A percentile compares a stretch with the other conserved stretches of the same genome.
Conservation (phyloP, 2,329 filamentous ascomycete genomes). For the Anisogramma anomala region DNA sequence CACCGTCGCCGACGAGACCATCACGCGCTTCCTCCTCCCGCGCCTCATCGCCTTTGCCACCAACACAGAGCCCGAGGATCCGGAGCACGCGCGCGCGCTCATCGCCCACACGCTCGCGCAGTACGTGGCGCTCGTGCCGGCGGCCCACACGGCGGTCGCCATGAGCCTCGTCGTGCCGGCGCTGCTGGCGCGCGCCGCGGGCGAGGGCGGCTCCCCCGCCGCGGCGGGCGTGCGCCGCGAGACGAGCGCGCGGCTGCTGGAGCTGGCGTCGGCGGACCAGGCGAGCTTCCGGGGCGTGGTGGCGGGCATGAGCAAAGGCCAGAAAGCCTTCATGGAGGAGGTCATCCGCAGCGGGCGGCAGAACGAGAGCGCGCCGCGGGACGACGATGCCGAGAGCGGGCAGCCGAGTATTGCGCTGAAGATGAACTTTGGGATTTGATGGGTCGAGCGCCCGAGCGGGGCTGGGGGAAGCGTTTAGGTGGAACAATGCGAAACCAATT, state of each 20-base stretch:
- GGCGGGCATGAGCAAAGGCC: conserved; percentile 53
- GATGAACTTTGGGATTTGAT: conserved; percentile 69
- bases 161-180: conserved; percentile 69
- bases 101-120: conserved; percentile 64
- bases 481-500: too few species aligned
- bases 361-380: conserved; percentile 29
- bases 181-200: conserved; percentile 59
- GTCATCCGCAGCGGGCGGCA: conserved; percentile 58
- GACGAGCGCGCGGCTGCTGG: conserved; percentile 64
- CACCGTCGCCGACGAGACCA: conserved; percentile 56
- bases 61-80: conserved; percentile 60
- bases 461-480: too few species aligned
- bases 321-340: conserved; percentile 69
- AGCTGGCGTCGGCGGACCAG: conserved; percentile 69
- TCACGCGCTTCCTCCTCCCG: conserved; percentile 64
- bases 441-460: too few species aligned
- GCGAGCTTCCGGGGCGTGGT: conserved; percentile 64
- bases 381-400: conserved; percentile 31
- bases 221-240: conserved; percentile 56
- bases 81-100: conserved; percentile 60
- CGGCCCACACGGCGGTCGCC: conserved; percentile 42
- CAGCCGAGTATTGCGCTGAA: conserved; percentile 84
- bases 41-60: conserved; percentile 66
- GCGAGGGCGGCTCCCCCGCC: conserved; percentile 40
- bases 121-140: conserved; percentile 45